These are phyloP conservation scores for Magnusiomyces tetraspermus DNA, from an alignment of 1,139 yeast genomes.

Conservation along the genomic window DNA sequence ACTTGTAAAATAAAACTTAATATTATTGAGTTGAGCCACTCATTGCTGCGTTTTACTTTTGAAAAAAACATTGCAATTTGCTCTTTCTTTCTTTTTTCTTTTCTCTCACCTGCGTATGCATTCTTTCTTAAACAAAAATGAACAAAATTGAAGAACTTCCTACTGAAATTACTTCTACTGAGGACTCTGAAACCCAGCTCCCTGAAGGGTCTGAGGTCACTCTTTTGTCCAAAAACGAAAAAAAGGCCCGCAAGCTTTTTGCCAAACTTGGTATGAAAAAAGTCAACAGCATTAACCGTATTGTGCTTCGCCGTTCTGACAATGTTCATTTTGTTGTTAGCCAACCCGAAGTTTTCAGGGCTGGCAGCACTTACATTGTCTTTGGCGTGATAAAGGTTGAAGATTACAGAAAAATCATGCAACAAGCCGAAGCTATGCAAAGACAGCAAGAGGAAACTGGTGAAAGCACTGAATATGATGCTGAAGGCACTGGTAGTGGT, in stretches of 20 bases:
- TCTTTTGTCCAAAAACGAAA: slow-evolving; percentile 82
- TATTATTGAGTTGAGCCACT: no score
- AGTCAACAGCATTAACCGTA: slow-evolving; percentile 89
- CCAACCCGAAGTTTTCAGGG: slow-evolving; percentile 89
- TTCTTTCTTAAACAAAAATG: no score
- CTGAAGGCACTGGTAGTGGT: slow-evolving; percentile 49
- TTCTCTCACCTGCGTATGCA: no score
- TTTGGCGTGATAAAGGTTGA: slow-evolving; percentile 88
- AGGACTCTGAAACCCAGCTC: slow-evolving; percentile 35
- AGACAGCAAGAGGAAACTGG: neutral
- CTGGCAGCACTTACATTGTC: slow-evolving; percentile 71
- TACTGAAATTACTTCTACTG: slow-evolving; percentile 3
- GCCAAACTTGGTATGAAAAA: slow-evolving; percentile 85
- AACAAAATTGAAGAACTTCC: slow-evolving; percentile 9
- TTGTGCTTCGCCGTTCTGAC: slow-evolving; percentile 81
- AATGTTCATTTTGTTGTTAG: slow-evolving; percentile 85
- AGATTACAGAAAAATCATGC: slow-evolving; percentile 9
- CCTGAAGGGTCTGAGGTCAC: slow-evolving; percentile 85
- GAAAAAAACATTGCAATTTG: no score
- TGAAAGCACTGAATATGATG: slow-evolving; percentile 38
- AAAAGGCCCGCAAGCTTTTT: slow-evolving; percentile 90
- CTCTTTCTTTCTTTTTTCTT: no score
- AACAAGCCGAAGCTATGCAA: slow-evolving; percentile 3
- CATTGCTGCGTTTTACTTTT: no score
- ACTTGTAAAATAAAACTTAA: no score